Base-by-base conservation (phyloP, 768 basidiomycete genomes). In the Russula sp. region DNA sequence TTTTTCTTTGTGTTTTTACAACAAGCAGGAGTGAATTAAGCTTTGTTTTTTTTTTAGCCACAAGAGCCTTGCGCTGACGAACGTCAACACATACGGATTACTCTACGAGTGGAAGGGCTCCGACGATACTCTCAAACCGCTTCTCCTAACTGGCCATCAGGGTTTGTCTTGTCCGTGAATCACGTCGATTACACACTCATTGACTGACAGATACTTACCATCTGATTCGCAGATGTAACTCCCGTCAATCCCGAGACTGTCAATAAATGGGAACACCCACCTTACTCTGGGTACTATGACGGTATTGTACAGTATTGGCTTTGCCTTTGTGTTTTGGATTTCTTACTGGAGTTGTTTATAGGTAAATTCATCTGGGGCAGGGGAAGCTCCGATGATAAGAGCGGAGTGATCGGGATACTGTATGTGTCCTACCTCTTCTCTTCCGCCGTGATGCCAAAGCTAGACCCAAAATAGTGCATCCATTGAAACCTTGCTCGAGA, bases 241-340 rank as follows among this genome's bases (percentile, higher is more conserved):
- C 88, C 87, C 5, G 87, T 88, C 9, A 78, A 84, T 22, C 79
- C 80, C 2, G 75, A 76, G 5, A 87, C 86, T 0, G 74, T 81
- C n/a, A 78, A 79, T 62, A 72, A 80, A 63, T 89, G 88, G 88
- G 78, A 72, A 5, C 69, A 85, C 60, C 84, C 86, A 4, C 85
- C 88, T 3, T 89, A 83, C 70, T 85, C 84, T 28, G 88, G 88
- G 0, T 71, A 81, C 62, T 86, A 78, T 66, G 85, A 86, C 65
- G 85, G 84, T 80, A 30, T 16, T 5, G 14, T 16, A 6, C 14
- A 38, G 36, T 11, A 16, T 34, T 32, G 18, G 14, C 22, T 40
- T 28, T 28, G 18, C 7, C 11, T 0, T 51, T 14, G 24, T 2
- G 22, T 51, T n/a, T 30, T 24, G 16, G n/a, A 18, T 13, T 5